Evolutionary conservation across 1,284 basidiomycete species (phyloP).

Genomic region (Neolentinus lepideus): DNA sequence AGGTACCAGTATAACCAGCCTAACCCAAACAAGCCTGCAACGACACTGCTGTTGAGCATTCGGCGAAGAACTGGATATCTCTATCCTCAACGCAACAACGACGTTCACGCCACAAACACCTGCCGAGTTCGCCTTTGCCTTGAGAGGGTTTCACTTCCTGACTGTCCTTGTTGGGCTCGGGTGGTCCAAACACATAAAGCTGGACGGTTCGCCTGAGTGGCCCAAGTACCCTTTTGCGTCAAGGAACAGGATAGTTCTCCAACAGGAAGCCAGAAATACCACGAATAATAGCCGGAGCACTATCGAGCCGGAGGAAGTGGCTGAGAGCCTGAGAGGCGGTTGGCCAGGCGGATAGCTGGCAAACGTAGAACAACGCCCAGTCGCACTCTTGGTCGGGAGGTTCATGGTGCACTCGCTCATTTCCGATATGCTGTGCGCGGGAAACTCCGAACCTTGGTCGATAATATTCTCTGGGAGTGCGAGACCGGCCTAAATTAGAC

Average conservation of each 20-base stretch:
- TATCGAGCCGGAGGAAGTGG: conserved; percentile 29
- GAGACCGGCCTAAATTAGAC: too few species aligned
- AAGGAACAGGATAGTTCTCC: conserved; percentile 36
- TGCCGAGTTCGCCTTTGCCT: conserved; percentile 38
- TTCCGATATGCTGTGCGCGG: neutral
- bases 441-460: too few species aligned
- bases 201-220: conserved; percentile 40
- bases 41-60: conserved; percentile 31
- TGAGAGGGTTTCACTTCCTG: conserved; percentile 54
- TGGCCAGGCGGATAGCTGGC: conserved; percentile 7
- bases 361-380: neutral
- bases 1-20: conserved; percentile 54
- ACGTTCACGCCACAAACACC: conserved; percentile 31
- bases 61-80: conserved; percentile 60
- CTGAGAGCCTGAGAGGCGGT: conserved; percentile 31
- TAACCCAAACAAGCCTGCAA: conserved; percentile 30
- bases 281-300: conserved; percentile 33
- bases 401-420: neutral
- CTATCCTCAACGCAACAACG: conserved; percentile 43
- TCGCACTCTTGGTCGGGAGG: neutral
- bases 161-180: conserved; percentile 50
- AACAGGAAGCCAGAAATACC: conserved; percentile 26
- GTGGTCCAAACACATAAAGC: conserved; percentile 46
- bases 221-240: conserved; percentile 20
- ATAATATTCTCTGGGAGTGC: too few species aligned